phyloP scores from a whole-genome alignment of 2,329 filamentous ascomycete genomes.

The Sclerotinia borealis region DNA sequence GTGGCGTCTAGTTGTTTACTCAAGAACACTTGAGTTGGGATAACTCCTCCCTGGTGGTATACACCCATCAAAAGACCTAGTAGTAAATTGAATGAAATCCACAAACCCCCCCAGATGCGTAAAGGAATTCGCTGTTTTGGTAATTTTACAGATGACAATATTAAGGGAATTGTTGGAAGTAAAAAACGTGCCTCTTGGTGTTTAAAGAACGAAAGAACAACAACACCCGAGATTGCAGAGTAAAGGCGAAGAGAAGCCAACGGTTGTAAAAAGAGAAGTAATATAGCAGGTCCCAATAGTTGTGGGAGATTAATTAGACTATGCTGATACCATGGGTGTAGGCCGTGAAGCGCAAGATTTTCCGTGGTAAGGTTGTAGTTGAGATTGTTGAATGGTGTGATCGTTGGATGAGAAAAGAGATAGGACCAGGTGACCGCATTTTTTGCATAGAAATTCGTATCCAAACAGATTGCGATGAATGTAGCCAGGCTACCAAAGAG shows the following conservation, averaged over 20 bases:
- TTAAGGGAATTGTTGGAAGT: slow-evolving; percentile 67
- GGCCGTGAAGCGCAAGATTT: slow-evolving; percentile 69
- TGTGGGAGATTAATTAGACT: slow-evolving; percentile 64
- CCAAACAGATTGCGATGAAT: slow-evolving; percentile 68
- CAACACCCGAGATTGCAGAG: slow-evolving; percentile 67
- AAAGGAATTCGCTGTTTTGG: slow-evolving; percentile 48
- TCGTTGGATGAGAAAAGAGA: slow-evolving; percentile 57
- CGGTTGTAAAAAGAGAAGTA: slow-evolving; percentile 53
- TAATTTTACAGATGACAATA: slow-evolving; percentile 65
- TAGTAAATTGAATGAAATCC: slow-evolving; percentile 64
- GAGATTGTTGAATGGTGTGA: slow-evolving; percentile 74
- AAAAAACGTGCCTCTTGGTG: slow-evolving; percentile 79
- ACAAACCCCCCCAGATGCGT: slow-evolving; percentile 52
- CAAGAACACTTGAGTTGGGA: slow-evolving; percentile 70
- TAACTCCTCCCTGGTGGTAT: slow-evolving; percentile 74
- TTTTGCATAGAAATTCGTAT: slow-evolving; percentile 76
- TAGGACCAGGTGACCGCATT: slow-evolving; percentile 59
- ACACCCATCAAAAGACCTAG: slow-evolving; percentile 71
- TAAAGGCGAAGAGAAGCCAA: slow-evolving; percentile 57
- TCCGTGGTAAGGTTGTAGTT: slow-evolving; percentile 64
- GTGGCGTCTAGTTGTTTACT: slow-evolving; percentile 60
- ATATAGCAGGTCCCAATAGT: slow-evolving; percentile 63
- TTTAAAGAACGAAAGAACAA: slow-evolving; percentile 66
- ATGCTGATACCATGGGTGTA: slow-evolving; percentile 77
- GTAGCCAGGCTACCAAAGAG: slow-evolving; percentile 61